These are phyloP conservation scores for Pythium utonaiense DNA, from an alignment of 352 stramenopile genomes.

Conservation along the genomic window DNA sequence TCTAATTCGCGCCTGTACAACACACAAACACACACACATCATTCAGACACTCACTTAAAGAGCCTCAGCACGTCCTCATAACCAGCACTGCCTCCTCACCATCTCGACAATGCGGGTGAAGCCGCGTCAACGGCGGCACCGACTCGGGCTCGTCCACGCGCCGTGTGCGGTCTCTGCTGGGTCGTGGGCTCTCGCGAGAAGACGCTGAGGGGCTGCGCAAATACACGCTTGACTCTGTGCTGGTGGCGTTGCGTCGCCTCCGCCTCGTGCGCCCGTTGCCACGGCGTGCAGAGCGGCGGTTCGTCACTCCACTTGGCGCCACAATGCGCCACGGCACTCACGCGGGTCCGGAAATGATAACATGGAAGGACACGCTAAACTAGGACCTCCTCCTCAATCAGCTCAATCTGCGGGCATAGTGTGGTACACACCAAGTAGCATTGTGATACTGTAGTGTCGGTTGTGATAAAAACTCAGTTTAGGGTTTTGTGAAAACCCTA, in stretches of 20 bases:
- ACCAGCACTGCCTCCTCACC: neutral
- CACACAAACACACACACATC: neutral
- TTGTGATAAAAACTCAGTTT: too few species aligned
- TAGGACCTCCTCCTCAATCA: neutral
- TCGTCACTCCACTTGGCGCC: slow-evolving; percentile 4
- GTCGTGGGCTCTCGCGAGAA: neutral
- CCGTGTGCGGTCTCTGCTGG: neutral
- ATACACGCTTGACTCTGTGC: neutral
- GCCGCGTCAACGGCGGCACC: neutral
- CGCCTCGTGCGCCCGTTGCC: neutral
- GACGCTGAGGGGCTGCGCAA: neutral
- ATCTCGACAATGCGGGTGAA: neutral
- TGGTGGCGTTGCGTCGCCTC: neutral
- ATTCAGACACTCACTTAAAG: too few species aligned
- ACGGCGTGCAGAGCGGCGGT: neutral
- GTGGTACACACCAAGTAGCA: neutral
- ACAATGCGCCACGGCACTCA: neutral
- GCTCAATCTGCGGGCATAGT: neutral
- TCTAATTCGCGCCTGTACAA: slow-evolving; percentile 38
- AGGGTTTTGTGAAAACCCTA: too few species aligned
- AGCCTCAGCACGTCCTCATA: too few species aligned
- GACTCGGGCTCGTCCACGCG: neutral
- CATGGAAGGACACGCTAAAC: neutral
- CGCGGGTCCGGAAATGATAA: neutral
- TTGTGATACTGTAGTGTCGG: too few species aligned